Evolutionary conservation across 2,329 filamentous ascomycete genomes (phyloP).

Genomic region (Dothideomycetes sp.): DNA sequence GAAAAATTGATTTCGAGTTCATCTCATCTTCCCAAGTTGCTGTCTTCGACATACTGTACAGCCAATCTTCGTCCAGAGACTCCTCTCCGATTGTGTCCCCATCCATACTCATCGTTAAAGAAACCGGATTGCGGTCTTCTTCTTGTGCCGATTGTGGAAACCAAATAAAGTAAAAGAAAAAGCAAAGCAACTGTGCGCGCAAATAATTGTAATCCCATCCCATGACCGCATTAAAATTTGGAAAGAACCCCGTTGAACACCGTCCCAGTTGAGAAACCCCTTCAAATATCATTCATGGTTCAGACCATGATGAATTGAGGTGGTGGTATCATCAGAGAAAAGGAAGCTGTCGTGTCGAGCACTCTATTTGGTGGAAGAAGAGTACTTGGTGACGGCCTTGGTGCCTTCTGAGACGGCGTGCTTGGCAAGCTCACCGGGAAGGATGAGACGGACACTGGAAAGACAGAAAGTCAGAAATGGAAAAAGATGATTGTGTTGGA

Average conservation of each 20-base stretch:
- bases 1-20: constrained; percentile 13
- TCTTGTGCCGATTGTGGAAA: neutral
- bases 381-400: constrained; percentile 99
- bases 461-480: constrained; percentile 8
- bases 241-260: constrained; percentile 33
- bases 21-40: constrained; percentile 3
- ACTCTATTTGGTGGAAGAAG: constrained; percentile 94
- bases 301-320: constrained; percentile 6
- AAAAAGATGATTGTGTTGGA: neutral
- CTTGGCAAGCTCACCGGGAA: constrained; percentile 97
- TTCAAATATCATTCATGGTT: constrained; percentile 13
- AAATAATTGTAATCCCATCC: constrained; percentile 31
- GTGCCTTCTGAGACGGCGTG: constrained; percentile 99
- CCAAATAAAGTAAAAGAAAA: constrained; percentile 5
- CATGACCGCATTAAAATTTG: constrained; percentile 42
- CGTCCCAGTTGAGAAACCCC: constrained; percentile 15
- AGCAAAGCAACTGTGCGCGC: constrained; percentile 19
- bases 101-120: constrained; percentile 5
- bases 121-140: too few species aligned
- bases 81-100: neutral
- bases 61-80: constrained; percentile 7
- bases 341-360: constrained; percentile 22
- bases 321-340: constrained; percentile 18
- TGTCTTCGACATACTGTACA: constrained; percentile 9
- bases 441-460: constrained; percentile 71